Conservation (phyloP, 805 yeast species). For the Metschnikowia dekortorum region DNA sequence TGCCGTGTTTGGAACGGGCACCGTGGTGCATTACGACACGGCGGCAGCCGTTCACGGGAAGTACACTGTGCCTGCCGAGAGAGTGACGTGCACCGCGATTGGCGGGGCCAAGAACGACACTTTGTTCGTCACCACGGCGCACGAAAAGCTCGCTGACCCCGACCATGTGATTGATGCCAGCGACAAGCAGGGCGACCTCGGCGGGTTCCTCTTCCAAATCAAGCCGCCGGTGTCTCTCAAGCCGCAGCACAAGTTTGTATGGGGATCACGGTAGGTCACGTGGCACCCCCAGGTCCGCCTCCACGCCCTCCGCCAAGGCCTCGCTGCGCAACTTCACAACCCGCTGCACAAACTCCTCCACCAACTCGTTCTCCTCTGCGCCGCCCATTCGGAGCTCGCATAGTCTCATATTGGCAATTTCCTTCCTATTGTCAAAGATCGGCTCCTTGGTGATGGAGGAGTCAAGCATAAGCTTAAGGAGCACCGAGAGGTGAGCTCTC, state of each 20-base stretch:
- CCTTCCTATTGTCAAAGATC: constrained; percentile 49
- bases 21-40: constrained; percentile 50
- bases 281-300: background rate
- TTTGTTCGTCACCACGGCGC: constrained; percentile 66
- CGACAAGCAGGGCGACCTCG: constrained; percentile 43
- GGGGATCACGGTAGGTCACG: constrained; percentile 1
- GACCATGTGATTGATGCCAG: constrained; percentile 20
- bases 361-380: constrained; percentile 56
- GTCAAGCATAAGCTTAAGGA: constrained; percentile 47
- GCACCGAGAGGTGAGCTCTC: constrained; percentile 48
- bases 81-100: constrained; percentile 63
- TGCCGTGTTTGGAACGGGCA: constrained; percentile 61
- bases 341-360: constrained; percentile 62
- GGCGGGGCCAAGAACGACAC: constrained; percentile 52
- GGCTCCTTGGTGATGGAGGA: constrained; percentile 45
- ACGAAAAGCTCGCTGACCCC: constrained; percentile 41
- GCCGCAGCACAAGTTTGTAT: constrained; percentile 19
- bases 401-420: constrained; percentile 58
- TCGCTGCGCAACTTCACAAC: constrained; percentile 24
- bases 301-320: too few relatives aligned
- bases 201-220: constrained; percentile 56
- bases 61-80: constrained; percentile 53
- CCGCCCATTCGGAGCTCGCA: constrained; percentile 62
- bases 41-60: constrained; percentile 50
- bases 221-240: constrained; percentile 30